A percentile compares a stretch with the other conserved stretches of the same genome.
phyloP scores from a whole-genome alignment of 164 flowering plant genomes.

The Umbellularia californica region DNA sequence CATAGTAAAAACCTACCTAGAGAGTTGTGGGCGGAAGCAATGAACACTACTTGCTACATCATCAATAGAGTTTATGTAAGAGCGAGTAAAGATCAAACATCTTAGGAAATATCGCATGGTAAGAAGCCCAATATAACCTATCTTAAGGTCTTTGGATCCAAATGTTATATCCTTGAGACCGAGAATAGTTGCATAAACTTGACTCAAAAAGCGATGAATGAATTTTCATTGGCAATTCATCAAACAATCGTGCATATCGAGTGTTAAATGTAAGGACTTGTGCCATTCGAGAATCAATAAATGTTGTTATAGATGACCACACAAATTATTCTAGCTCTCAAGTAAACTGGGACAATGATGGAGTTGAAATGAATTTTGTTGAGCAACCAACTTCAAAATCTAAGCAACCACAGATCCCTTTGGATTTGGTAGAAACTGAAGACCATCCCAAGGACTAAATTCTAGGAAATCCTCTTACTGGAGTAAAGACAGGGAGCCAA shows the following conservation, averaged over 20 bases:
- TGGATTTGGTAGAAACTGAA: neutral
- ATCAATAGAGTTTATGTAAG: constrained; percentile 1
- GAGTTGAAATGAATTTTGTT: too few species aligned
- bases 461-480: neutral
- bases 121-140: neutral
- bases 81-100: neutral
- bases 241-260: neutral
- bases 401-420: too few species aligned
- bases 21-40: neutral
- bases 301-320: neutral
- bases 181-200: neutral
- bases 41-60: neutral
- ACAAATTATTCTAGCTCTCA: neutral
- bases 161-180: neutral
- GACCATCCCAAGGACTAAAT: neutral
- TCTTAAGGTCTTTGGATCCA: neutral
- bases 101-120: neutral
- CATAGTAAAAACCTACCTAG: neutral
- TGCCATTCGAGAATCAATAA: neutral
- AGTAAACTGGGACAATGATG: neutral
- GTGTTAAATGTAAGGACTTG: neutral
- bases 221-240: neutral
- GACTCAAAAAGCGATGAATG: neutral
- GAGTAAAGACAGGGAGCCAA: neutral
- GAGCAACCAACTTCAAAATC: too few species aligned